These are phyloP conservation scores for Monosporascus sp. DNA, from an alignment of 2,329 filamentous ascomycete species.

Conservation along the genomic window DNA sequence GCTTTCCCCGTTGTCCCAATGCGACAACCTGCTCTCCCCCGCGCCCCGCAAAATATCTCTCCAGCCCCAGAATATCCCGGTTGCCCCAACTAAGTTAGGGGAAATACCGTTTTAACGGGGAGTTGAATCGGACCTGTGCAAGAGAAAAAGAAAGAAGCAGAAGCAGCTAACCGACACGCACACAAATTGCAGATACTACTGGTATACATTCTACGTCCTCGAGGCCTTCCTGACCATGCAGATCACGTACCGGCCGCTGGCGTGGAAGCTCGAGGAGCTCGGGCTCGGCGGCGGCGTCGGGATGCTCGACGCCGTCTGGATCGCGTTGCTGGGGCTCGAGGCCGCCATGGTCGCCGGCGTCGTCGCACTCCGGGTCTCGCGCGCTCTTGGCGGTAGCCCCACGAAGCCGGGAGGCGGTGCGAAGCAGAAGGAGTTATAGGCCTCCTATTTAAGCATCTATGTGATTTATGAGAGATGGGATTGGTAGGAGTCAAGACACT, in stretches of 20 bases:
- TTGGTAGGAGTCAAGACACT: too few species aligned
- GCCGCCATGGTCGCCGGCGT: background rate
- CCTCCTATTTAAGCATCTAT: too few species aligned
- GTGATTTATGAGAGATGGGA: too few species aligned
- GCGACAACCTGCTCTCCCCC: too few species aligned
- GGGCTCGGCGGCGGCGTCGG: background rate
- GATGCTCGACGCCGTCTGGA: background rate
- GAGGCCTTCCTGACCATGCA: conserved; percentile 15
- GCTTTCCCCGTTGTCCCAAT: too few species aligned
- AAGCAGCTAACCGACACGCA: background rate
- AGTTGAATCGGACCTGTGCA: background rate
- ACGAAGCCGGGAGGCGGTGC: too few species aligned
- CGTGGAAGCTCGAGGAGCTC: conserved; percentile 6
- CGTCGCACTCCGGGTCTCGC: background rate
- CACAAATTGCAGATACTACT: conserved; percentile 9
- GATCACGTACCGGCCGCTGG: conserved; percentile 12
- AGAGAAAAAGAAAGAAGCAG: background rate
- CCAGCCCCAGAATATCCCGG: too few species aligned
- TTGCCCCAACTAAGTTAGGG: too few species aligned
- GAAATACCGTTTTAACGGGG: too few species aligned
- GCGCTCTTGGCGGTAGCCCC: background rate
- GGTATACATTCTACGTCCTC: conserved; percentile 17
- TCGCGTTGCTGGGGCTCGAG: background rate
- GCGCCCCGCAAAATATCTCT: too few species aligned
- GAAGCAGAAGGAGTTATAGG: background rate